A percentile compares a stretch with the other conserved stretches of the same genome.
These are phyloP conservation scores for Chenopodium suecicum DNA, from an alignment of 148 eudicot genomes.

Conservation along the genomic window DNA sequence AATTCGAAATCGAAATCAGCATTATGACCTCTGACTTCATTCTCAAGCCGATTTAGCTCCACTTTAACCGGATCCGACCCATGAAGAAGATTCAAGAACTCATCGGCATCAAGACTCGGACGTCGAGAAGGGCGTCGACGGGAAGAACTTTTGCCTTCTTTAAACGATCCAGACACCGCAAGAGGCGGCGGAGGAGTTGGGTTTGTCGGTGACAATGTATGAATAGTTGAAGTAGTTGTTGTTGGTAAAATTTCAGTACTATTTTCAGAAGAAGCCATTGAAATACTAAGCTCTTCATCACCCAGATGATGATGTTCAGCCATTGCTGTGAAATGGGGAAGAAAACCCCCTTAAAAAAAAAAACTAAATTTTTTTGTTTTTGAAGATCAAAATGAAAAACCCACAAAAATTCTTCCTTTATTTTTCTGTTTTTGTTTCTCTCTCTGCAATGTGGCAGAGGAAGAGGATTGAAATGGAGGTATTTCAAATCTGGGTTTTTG, in stretches of 20 bases:
- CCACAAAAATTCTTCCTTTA: not conserved
- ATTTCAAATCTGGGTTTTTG: constrained; percentile 21
- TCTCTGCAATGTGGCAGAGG: not conserved
- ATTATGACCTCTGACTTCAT: constrained; percentile 81
- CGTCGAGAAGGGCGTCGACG: constrained; percentile 58
- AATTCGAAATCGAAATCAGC: constrained; percentile 32
- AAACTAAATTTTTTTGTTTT: not conserved
- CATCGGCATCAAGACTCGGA: constrained; percentile 86
- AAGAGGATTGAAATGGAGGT: not conserved
- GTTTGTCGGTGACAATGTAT: not conserved
- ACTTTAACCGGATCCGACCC: constrained; percentile 99
- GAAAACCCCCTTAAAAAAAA: not conserved
- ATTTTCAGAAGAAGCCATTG: no score
- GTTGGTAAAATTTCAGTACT: no score
- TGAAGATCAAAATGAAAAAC: not conserved
- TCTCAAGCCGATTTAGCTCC: constrained; percentile 92
- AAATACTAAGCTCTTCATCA: not conserved
- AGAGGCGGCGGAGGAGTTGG: constrained; percentile 33
- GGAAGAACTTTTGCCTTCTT: constrained; percentile 52
- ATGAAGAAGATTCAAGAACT: constrained; percentile 74
- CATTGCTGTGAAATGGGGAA: not conserved
- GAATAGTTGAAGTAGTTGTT: no score
- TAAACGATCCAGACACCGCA: constrained; percentile 59
- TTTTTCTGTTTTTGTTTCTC: not conserved
- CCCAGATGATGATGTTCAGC: not conserved